These are phyloP conservation scores for Daldinia vernicosa DNA, from an alignment of 495 filamentous ascomycete genomes.

Conservation along the genomic window DNA sequence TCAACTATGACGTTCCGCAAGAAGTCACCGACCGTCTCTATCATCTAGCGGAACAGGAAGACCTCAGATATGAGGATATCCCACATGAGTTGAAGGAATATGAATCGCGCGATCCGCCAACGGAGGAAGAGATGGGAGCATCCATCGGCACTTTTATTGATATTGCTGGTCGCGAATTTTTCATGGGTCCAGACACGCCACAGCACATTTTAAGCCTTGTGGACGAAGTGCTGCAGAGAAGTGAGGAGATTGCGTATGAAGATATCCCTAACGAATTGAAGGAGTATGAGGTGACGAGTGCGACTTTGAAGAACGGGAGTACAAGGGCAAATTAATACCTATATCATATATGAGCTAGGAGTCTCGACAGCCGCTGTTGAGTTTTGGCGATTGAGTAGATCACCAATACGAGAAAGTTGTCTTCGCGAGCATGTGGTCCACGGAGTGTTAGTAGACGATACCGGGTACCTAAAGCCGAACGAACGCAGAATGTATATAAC, in stretches of 20 bases:
- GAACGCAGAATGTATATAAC: too few relatives aligned
- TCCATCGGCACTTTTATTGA: background rate
- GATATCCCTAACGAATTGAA: background rate
- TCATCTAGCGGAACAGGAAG: background rate
- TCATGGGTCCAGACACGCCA: background rate
- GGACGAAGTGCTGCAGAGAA: background rate
- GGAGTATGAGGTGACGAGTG: background rate
- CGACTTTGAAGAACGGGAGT: background rate
- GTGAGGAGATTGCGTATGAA: background rate
- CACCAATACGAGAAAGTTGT: too few relatives aligned
- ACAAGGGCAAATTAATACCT: background rate
- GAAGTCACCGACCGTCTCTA: background rate
- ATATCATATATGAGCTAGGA: background rate
- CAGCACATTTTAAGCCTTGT: background rate
- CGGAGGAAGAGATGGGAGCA: background rate
- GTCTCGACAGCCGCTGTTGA: too few relatives aligned
- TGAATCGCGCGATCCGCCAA: background rate
- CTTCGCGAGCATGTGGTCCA: too few relatives aligned
- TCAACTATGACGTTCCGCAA: background rate
- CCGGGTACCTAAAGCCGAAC: too few relatives aligned
- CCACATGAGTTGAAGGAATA: background rate
- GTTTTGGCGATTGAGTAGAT: too few relatives aligned
- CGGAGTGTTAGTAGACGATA: too few relatives aligned
- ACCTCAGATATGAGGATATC: background rate
- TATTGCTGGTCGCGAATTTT: background rate